Conservation (phyloP, 2,329 filamentous ascomycete genomes). For the Alternaria hordeiaustralica region DNA sequence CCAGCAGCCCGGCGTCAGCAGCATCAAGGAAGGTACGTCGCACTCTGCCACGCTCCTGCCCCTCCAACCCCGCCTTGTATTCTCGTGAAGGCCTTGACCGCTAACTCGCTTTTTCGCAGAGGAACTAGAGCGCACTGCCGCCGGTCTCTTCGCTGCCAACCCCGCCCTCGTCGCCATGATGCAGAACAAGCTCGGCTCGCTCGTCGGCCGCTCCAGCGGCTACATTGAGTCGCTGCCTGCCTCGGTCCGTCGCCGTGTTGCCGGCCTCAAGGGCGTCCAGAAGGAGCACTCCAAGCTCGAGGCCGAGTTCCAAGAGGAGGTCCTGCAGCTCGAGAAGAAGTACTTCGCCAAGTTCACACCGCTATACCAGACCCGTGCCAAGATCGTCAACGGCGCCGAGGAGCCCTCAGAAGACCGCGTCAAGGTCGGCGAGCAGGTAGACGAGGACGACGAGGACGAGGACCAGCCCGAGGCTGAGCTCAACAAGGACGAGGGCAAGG, state of each 20-base stretch:
- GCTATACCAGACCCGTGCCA: constrained; percentile 91
- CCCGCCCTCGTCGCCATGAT: constrained; percentile 96
- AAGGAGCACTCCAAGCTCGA: constrained; percentile 99
- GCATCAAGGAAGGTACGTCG: constrained; percentile 90
- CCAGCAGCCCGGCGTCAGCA: constrained; percentile 90
- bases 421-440: constrained; percentile 80
- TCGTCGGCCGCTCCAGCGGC: constrained; percentile 93
- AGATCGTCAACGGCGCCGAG: constrained; percentile 84
- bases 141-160: constrained; percentile 94
- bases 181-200: constrained; percentile 90
- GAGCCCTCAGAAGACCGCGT: constrained; percentile 91
- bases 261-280: constrained; percentile 96
- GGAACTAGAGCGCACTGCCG: constrained; percentile 87
- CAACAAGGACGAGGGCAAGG: constrained; percentile 62
- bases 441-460: constrained; percentile 67
- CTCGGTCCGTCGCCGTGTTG: constrained; percentile 88
- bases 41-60: constrained; percentile 22
- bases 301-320: constrained; percentile 97
- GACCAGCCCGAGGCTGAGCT: constrained; percentile 62
- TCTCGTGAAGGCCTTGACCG: constrained; percentile 39
- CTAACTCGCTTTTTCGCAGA: constrained; percentile 64
- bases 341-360: constrained; percentile 99
- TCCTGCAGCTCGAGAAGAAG: constrained; percentile 98
- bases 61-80: constrained; percentile 39
- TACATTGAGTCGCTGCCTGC: constrained; percentile 96